Evolutionary conservation across 2,329 filamentous ascomycete genomes (phyloP).

Genomic region (Paecilomyces fulvus): DNA sequence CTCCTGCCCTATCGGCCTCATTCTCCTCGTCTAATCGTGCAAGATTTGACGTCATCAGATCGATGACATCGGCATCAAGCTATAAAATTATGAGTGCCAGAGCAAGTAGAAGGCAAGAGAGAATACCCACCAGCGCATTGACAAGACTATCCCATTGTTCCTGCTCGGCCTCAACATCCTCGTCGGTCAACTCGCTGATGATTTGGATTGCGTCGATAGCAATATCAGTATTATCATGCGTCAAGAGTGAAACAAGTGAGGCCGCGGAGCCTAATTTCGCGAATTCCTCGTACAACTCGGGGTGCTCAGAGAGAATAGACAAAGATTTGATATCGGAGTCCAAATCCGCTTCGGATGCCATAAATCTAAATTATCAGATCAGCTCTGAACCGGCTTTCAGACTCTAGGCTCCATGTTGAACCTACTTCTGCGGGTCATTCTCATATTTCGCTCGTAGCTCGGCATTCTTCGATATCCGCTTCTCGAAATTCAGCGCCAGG

Average conservation of each 20-base stretch:
- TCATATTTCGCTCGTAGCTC: slow-evolving; percentile 82
- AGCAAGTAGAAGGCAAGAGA: neutral
- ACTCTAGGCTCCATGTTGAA: neutral
- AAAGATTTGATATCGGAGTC: slow-evolving; percentile 81
- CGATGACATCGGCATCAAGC: slow-evolving; percentile 35
- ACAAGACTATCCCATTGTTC: slow-evolving; percentile 74
- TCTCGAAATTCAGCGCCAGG: slow-evolving; percentile 76
- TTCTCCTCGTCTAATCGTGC: slow-evolving; percentile 65
- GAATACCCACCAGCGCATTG: slow-evolving; percentile 42
- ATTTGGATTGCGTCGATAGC: slow-evolving; percentile 87
- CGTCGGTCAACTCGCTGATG: slow-evolving; percentile 82
- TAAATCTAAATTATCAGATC: slow-evolving; percentile 43
- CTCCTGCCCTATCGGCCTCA: slow-evolving; percentile 68
- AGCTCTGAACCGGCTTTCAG: neutral
- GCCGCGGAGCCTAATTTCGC: slow-evolving; percentile 62
- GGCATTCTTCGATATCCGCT: slow-evolving; percentile 81
- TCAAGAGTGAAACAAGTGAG: slow-evolving; percentile 70
- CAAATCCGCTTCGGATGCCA: slow-evolving; percentile 78
- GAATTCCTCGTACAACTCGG: slow-evolving; percentile 74
- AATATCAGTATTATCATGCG: slow-evolving; percentile 96
- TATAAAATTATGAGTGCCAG: slow-evolving; percentile 8
- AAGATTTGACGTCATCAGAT: slow-evolving; percentile 49
- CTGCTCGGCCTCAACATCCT: slow-evolving; percentile 75
- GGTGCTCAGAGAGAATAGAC: slow-evolving; percentile 78
- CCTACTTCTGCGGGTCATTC: slow-evolving; percentile 62